A percentile compares a stretch with the other conserved stretches of the same genome.
phyloP scores from a whole-genome alignment of 139 green algal genomes.

The Edaphochlamys debaryana region DNA sequence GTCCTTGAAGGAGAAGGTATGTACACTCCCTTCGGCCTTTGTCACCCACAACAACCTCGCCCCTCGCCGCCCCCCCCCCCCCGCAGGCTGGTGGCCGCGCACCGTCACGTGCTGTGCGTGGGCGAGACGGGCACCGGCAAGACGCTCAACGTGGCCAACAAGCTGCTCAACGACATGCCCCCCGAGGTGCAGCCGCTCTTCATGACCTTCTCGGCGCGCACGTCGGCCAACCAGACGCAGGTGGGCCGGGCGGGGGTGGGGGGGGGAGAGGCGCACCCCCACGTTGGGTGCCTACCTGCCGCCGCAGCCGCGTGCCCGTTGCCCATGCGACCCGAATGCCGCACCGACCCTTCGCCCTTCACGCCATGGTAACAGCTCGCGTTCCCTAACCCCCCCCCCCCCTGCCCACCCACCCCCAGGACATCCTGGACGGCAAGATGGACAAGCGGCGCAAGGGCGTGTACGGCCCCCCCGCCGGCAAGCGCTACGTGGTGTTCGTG shows the following conservation, averaged over 20 bases:
- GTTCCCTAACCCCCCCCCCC: too few species aligned
- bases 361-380: too few species aligned
- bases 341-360: too few species aligned
- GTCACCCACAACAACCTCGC: too few species aligned
- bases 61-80: too few species aligned
- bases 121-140: conserved; percentile 89
- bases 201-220: conserved; percentile 85
- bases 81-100: conserved; percentile 56
- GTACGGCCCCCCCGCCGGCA: conserved; percentile 64
- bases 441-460: conserved; percentile 80
- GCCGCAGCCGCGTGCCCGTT: not conserved
- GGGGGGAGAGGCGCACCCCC: not conserved
- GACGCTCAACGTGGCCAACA: conserved; percentile 78
- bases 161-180: conserved; percentile 77
- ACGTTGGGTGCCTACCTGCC: too few species aligned
- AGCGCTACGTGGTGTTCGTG: conserved; percentile 71
- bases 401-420: too few species aligned
- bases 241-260: conserved; percentile 9
- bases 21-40: too few species aligned
- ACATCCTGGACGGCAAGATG: conserved; percentile 82
- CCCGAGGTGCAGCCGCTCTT: conserved; percentile 73
- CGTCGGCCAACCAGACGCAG: conserved; percentile 85
- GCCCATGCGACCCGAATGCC: not conserved
- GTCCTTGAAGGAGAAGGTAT: too few species aligned
- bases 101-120: conserved; percentile 82